Conservation (phyloP, 2,329 filamentous ascomycete species). For the Penicillium sp. region DNA sequence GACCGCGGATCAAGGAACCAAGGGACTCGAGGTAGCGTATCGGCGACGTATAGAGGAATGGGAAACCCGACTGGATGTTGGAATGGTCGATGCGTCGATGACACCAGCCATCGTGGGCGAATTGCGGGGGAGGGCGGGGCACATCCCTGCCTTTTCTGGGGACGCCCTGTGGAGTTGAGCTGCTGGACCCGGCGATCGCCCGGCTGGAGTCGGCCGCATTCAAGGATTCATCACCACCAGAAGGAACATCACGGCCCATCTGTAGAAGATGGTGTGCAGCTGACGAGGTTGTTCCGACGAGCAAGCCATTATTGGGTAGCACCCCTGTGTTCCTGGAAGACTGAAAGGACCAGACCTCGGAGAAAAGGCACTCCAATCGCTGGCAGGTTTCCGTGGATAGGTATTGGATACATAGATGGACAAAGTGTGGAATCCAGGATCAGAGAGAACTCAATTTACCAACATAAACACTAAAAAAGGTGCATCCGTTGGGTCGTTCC, state of each 20-base stretch:
- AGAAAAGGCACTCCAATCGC: neutral
- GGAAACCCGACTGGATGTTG: neutral
- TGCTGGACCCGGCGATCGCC: neutral
- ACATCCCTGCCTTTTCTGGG: constrained; percentile 6
- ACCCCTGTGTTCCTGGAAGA: constrained; percentile 2
- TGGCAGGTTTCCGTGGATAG: neutral
- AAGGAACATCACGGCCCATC: neutral
- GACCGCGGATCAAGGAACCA: neutral
- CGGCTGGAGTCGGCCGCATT: constrained; percentile 1
- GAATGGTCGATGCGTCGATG: constrained; percentile 8
- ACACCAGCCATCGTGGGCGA: constrained; percentile 2
- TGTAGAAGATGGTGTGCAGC: neutral
- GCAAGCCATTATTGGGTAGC: neutral
- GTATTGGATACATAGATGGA: neutral
- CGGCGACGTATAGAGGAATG: neutral
- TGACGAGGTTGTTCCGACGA: neutral
- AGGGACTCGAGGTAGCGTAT: neutral
- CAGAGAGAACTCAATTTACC: neutral
- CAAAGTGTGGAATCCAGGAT: neutral
- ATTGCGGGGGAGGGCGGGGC: constrained; percentile 1
- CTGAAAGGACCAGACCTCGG: neutral
- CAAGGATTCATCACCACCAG: too few relatives aligned
- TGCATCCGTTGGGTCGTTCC: too few relatives aligned
- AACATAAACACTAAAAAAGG: neutral
- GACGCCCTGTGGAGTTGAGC: neutral